Conservation (phyloP, 2,329 filamentous ascomycete species). For the Penicillium fuscoglaucum region DNA sequence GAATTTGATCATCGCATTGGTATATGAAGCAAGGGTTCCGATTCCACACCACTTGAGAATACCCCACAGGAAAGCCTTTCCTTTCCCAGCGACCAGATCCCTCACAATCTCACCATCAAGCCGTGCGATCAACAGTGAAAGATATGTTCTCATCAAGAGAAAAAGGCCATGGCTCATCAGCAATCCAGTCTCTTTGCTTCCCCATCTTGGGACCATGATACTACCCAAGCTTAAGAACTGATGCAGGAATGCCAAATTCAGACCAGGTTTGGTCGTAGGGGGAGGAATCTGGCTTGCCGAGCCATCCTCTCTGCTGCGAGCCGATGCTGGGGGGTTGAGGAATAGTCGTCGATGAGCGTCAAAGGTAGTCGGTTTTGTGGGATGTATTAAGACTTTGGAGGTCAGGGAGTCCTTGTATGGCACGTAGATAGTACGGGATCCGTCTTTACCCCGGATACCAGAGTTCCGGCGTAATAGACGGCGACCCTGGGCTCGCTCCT, state of each 20-base stretch:
- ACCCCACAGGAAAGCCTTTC: conserved; percentile 82
- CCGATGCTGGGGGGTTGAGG: conserved; percentile 82
- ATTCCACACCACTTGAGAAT: conserved; percentile 94
- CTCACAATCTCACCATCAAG: conserved; percentile 95
- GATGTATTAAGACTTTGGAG: conserved; percentile 85
- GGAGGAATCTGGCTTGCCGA: conserved; percentile 68
- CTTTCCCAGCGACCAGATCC: conserved; percentile 92
- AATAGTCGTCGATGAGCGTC: conserved; percentile 94
- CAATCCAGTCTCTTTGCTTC: conserved; percentile 90
- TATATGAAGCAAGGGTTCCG: conserved; percentile 90
- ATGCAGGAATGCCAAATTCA: conserved; percentile 94
- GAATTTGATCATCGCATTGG: conserved; percentile 98
- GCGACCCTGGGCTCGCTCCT: conserved; percentile 78
- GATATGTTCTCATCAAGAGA: conserved; percentile 85
- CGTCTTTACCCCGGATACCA: conserved; percentile 89
- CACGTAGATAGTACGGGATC: conserved; percentile 90
- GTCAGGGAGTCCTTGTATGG: conserved; percentile 76
- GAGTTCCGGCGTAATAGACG: conserved; percentile 88
- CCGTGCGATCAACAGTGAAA: conserved; percentile 88
- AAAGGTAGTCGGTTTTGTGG: conserved; percentile 90
- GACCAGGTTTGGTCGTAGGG: conserved; percentile 84
- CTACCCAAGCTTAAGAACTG: conserved; percentile 95
- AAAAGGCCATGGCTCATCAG: conserved; percentile 87
- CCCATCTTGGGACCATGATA: conserved; percentile 96
- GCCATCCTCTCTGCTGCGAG: conserved; percentile 69